Evolutionary conservation across 2,329 filamentous ascomycete genomes (phyloP), one percentile per base, ranked within the genome.

Genomic region (Penicillium polonicum): DNA sequence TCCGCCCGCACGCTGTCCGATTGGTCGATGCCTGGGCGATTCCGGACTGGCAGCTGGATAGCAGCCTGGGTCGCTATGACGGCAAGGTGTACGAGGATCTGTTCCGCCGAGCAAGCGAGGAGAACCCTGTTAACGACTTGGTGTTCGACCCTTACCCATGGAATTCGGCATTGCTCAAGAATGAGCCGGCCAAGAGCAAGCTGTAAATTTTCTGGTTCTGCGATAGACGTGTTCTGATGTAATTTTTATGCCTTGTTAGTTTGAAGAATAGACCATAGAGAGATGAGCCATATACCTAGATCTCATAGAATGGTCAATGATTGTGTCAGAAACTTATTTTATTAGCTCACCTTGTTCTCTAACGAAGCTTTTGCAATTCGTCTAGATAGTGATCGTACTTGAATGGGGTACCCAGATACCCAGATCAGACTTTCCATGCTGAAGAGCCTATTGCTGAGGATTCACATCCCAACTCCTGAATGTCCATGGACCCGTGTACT

Each of bases 41-140:
- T 74, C 85, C 88, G 1, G 89, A 92, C 70, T 92, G 87, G 87
- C 87, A 90, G 66, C 81, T 92, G 2, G 88, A 92, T 70, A 87
- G 83, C 65, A 85, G 84, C 57, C 72, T 92, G 39, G 89, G 89
- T 1, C 79, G 88, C 2, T 83, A 83, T 43, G 89, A 92, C 60
- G 89, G 89, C 21, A 86, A 88, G 66, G 89, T 91, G 1, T 92
- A 92, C 65, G 87, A 90, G 71, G 89, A 91, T 66, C 80, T 92
- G 78, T 92, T 91, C 76, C 79, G 86, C 67, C 78, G 89, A 15
- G 89, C 89, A 0, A 87, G 84, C 60, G 82, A 89, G 77, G 74
- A 88, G 65, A 92, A 92, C 68, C 89, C 89, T 2, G 76, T 92
- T 44, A 92, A 92, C 68, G 81, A 84, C 19, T 78, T 90, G 55